Evolutionary conservation across 441 rosid species (phyloP).

Genomic region (Erysimum pusillum): DNA sequence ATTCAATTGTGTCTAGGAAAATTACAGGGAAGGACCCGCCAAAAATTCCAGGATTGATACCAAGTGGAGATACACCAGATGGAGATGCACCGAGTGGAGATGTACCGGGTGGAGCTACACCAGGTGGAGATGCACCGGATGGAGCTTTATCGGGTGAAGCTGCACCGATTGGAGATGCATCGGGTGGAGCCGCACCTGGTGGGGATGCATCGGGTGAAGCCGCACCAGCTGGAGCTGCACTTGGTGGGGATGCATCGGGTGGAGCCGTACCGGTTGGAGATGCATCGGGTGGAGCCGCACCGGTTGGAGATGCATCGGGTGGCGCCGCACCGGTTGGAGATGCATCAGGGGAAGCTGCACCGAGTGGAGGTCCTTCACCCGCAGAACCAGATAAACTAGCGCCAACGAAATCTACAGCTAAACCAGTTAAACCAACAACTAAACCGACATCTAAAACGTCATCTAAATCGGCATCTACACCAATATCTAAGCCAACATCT

Average conservation of each 20-base stretch:
- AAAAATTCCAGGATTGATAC: neutral
- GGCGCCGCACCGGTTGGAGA: too few relatives aligned
- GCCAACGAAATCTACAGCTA: neutral
- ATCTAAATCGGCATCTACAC: neutral
- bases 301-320: neutral
- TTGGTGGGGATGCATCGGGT: neutral
- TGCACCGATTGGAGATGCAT: neutral
- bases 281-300: neutral
- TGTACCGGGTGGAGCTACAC: neutral
- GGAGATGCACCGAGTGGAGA: neutral
- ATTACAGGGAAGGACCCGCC: constrained; percentile 3
- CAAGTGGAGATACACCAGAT: neutral
- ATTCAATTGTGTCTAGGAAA: constrained; percentile 14
- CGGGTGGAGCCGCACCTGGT: neutral
- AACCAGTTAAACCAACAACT: too few relatives aligned
- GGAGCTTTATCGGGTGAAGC: neutral
- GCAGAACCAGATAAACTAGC: neutral
- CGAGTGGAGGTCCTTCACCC: neutral
- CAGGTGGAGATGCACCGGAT: neutral
- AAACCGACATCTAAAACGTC: neutral
- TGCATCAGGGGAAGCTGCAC: neutral
- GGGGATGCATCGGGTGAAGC: neutral
- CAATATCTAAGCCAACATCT: too few relatives aligned
- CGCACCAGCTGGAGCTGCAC: neutral
- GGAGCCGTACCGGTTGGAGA: neutral